Base-by-base conservation (phyloP, 768 basidiomycete genomes). In the Tricholoma terreum region DNA sequence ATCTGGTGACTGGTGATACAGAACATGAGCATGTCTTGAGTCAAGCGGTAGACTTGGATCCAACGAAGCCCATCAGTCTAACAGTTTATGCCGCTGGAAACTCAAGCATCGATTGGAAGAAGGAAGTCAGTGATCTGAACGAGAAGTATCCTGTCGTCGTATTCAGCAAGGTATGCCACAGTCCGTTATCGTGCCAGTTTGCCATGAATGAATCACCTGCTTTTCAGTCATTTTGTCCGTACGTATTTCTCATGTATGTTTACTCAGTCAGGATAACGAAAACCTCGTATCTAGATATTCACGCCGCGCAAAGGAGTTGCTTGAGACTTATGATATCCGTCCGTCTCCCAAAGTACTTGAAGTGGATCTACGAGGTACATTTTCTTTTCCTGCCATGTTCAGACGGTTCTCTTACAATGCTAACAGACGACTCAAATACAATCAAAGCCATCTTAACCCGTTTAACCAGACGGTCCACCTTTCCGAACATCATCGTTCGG, bases 141-240 rank as follows among this genome's bases (percentile, higher is more conserved):
- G 65, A 75, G 15, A 69, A 81, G 31, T 77, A 81, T 62, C 90
- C 90, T 2, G 70, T 93, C 6, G 75, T 92, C 45, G 84, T 93
- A 11, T 92, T 93, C 64, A 92, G 90, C 77, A 93, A 93, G 78
- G 89, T 86, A 54, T 31, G 77, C 69, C 24, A 34, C 55, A 9
- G 9, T 9, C 17, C 35, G 38, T 58, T n/a, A 27, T 24, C 17
- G 17, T 33, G 24, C 12, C 22, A 7, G 11, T 50, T 34, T 55
- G 24, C 38, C 17, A 8, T 27, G 40, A 35, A n/a, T 35, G 14
- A 31, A 30, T 51, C 15, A 8, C 6, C 8, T 15, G 14, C 48
- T 24, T 7, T 15, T 5, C 51, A 89, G 87, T 82, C 87, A 21
- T 88, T 85, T 65, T 92, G 91, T 80, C 84, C 82, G 89, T 91